A percentile compares a stretch with the other conserved stretches of the same genome.
These are phyloP conservation scores for Didymella glomerata DNA, from an alignment of 2,329 filamentous ascomycete species.

Conservation along the genomic window DNA sequence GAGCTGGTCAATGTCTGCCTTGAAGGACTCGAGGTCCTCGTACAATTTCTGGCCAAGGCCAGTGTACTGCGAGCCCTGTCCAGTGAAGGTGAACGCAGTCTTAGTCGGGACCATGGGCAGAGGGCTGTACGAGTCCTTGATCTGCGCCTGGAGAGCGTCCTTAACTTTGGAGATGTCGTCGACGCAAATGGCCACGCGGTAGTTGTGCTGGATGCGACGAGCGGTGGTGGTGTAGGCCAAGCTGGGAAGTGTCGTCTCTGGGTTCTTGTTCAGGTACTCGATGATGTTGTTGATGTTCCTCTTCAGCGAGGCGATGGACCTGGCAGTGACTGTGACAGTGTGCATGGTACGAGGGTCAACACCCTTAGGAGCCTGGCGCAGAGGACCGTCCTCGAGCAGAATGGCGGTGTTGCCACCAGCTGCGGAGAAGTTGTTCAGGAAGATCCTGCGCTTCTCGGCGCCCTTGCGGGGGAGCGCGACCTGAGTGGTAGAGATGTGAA, in stretches of 20 bases:
- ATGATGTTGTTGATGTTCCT: constrained; percentile 60
- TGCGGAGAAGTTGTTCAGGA: constrained; percentile 64
- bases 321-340: constrained; percentile 60
- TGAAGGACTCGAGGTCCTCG: constrained; percentile 59
- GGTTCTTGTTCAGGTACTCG: constrained; percentile 56
- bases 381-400: constrained; percentile 61
- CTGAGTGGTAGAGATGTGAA: constrained; percentile 60
- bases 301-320: constrained; percentile 61
- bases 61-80: constrained; percentile 63
- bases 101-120: constrained; percentile 62
- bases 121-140: constrained; percentile 61
- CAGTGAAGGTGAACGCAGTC: constrained; percentile 62
- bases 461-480: constrained; percentile 59
- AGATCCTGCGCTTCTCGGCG: constrained; percentile 58
- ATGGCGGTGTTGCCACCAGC: constrained; percentile 64
- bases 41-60: constrained; percentile 61
- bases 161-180: constrained; percentile 58
- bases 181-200: constrained; percentile 59
- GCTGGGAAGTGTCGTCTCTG: constrained; percentile 56
- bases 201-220: constrained; percentile 63
- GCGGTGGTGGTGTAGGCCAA: constrained; percentile 63
- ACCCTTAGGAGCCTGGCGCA: constrained; percentile 52
- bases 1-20: constrained; percentile 59
- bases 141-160: constrained; percentile 56
- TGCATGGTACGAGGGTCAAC: constrained; percentile 58